Evolutionary conservation across 1,284 basidiomycete genomes (phyloP).

Genomic region (Malassezia yamatoensis): DNA sequence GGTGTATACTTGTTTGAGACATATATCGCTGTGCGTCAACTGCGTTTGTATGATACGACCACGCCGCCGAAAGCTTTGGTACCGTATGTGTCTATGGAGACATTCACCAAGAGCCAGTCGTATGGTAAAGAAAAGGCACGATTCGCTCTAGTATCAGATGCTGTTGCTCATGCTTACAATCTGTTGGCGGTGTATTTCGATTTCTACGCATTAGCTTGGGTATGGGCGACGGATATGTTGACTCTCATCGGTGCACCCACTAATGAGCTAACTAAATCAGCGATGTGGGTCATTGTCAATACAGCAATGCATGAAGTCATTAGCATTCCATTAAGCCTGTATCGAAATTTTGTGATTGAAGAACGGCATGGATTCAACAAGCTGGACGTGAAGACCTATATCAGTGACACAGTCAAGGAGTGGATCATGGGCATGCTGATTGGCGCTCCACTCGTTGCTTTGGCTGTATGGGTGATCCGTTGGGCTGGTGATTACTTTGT

Average conservation of each 20-base stretch:
- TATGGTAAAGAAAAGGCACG: constrained; percentile 89
- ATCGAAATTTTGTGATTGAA: constrained; percentile 86
- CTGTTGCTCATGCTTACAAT: constrained; percentile 65
- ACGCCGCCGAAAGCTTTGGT: constrained; percentile 67
- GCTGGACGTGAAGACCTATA: constrained; percentile 59
- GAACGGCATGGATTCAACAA: constrained; percentile 96
- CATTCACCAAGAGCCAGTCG: constrained; percentile 75
- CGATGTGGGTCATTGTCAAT: constrained; percentile 56
- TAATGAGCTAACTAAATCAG: constrained; percentile 67
- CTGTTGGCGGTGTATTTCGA: constrained; percentile 64
- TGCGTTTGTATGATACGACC: constrained; percentile 66
- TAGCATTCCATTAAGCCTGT: constrained; percentile 59
- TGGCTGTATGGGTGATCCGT: constrained; percentile 76
- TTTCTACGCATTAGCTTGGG: constrained; percentile 72
- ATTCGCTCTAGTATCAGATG: constrained; percentile 63
- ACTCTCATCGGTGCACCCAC: constrained; percentile 5
- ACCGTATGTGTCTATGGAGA: constrained; percentile 61
- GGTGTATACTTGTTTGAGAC: constrained; percentile 69
- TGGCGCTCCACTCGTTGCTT: constrained; percentile 77
- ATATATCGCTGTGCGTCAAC: constrained; percentile 76
- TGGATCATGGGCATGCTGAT: constrained; percentile 64
- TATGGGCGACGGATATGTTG: constrained; percentile 53
- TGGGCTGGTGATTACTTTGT: constrained; percentile 62
- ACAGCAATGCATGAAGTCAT: constrained; percentile 51
- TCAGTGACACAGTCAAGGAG: constrained; percentile 69